Evolutionary conservation across 345 rosid genomes (phyloP).

Genomic region (Anastatica hierochuntica): DNA sequence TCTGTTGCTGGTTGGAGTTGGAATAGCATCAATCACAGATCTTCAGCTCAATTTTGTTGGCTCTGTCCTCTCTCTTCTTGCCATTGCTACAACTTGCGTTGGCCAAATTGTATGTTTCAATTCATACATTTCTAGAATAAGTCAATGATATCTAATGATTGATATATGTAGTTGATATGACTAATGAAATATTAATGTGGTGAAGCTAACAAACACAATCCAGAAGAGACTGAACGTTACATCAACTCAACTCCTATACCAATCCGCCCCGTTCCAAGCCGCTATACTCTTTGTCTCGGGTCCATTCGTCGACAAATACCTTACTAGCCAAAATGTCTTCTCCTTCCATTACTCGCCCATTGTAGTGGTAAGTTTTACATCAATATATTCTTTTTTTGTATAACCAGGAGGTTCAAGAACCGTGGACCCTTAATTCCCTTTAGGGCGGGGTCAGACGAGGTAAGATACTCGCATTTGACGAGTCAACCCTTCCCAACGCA

Average conservation of each 20-base stretch:
- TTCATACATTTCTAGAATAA: neutral
- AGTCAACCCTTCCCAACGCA: too few relatives aligned
- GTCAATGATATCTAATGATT: too few relatives aligned
- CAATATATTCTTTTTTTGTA: neutral
- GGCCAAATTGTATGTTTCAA: conserved; percentile 83
- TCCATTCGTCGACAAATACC: conserved; percentile 80
- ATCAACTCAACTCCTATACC: conserved; percentile 91
- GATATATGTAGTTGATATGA: too few relatives aligned
- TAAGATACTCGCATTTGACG: too few relatives aligned
- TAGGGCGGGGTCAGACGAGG: too few relatives aligned
- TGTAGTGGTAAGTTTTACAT: conserved; percentile 46
- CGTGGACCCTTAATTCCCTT: too few relatives aligned
- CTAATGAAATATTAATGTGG: neutral
- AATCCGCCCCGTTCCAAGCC: conserved; percentile 97
- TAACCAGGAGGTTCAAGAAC: too few relatives aligned
- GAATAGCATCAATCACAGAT: conserved; percentile 91
- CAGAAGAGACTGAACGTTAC: conserved; percentile 91
- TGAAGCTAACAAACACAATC: conserved; percentile 88
- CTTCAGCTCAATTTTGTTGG: conserved; percentile 87
- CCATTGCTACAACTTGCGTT: conserved; percentile 85
- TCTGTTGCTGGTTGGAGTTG: conserved; percentile 72
- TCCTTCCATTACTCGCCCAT: conserved; percentile 69
- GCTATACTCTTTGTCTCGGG: conserved; percentile 94
- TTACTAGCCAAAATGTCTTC: conserved; percentile 79
- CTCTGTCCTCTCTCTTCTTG: conserved; percentile 67